Percentiles rank a stretch among this genome's conserved stretches.
phyloP scores from a whole-genome alignment of 495 filamentous ascomycete genomes.

The Tuber borchii region DNA sequence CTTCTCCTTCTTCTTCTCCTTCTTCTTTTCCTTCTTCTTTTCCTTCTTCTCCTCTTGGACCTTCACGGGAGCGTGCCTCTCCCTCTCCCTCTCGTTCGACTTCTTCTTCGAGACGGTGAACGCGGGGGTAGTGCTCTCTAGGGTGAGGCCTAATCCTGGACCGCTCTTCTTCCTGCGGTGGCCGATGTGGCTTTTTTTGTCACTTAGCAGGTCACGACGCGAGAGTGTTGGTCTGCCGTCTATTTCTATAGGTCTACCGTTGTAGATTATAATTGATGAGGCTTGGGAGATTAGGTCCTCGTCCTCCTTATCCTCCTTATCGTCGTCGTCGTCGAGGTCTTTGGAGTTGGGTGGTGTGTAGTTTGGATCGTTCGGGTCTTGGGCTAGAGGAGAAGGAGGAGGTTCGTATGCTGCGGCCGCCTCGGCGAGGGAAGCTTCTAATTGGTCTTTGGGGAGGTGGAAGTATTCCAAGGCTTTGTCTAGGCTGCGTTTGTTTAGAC shows the following conservation, averaged over 20 bases:
- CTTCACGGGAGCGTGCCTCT: too few species aligned
- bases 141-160: not conserved
- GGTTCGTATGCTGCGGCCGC: slow-evolving; percentile 23
- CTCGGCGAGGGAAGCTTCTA: slow-evolving; percentile 26
- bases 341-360: not conserved
- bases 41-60: too few species aligned
- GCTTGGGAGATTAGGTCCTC: slow-evolving; percentile 21
- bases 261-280: slow-evolving; percentile 28
- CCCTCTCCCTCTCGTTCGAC: not conserved
- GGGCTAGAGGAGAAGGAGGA: slow-evolving; percentile 1
- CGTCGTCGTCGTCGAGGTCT: not conserved
- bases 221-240: slow-evolving; percentile 19
- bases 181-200: not conserved
- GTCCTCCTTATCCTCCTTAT: not conserved
- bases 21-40: not conserved
- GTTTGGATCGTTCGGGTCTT: slow-evolving; percentile 1
- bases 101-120: slow-evolving; percentile 1
- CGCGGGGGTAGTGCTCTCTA: slow-evolving; percentile 8
- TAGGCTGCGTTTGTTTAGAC: slow-evolving; percentile 15
- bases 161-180: not conserved
- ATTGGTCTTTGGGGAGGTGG: slow-evolving; percentile 27
- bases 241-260: slow-evolving; percentile 25
- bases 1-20: not conserved
- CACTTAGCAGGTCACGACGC: not conserved
- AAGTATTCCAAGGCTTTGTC: slow-evolving; percentile 28